Evolutionary conservation across 1,284 basidiomycete species (phyloP), one percentile per base, ranked within the genome.

Genomic region (Puccinia triticina): DNA sequence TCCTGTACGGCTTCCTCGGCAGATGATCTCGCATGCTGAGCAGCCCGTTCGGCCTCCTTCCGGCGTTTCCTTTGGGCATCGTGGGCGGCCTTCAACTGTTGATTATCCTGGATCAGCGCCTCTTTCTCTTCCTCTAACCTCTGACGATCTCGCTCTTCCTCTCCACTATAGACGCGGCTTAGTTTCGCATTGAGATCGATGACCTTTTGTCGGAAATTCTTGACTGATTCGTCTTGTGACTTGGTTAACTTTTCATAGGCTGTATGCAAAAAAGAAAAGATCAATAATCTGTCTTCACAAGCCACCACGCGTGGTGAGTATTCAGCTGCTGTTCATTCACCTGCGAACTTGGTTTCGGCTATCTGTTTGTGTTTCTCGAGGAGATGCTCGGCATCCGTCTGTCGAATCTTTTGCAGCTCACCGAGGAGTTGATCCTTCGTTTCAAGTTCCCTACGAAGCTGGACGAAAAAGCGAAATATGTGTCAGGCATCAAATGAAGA

Each of bases 141-240:
- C 23, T 46, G n/a, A 37, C 79, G 55, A 34, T 64, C 73, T 53
- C 61, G 55, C 29, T 82, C 79, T 55, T 75, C 79, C 40, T 82
- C 79, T 46, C 79, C 79, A 75, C 59, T 82, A 11, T 72, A 74
- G 0, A 82, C 48, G 1, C 61, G 46, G 34, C 69, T 66, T 29
- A 82, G 46, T 43, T 82, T 82, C 55, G 43, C 69, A 61, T 82
- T 72, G 11, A 82, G 46, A 12, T 74, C 79, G 23, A 29, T 75
- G 40, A 82, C 59, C 1, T n/a, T 74, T 23, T 61, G 26, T 37
- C 59, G 57, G 43, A 37, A 32, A 11, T 66, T 32, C 16, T 53
- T 75, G n/a, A 82, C 12, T 29, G 73, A 26, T 34, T 59, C 72
- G 18, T 37, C 43, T 61, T 74, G 79, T 12, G 67, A 5, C 43